These are phyloP conservation scores for Candida maltosa DNA, from an alignment of 805 yeast genomes.

Conservation along the genomic window DNA sequence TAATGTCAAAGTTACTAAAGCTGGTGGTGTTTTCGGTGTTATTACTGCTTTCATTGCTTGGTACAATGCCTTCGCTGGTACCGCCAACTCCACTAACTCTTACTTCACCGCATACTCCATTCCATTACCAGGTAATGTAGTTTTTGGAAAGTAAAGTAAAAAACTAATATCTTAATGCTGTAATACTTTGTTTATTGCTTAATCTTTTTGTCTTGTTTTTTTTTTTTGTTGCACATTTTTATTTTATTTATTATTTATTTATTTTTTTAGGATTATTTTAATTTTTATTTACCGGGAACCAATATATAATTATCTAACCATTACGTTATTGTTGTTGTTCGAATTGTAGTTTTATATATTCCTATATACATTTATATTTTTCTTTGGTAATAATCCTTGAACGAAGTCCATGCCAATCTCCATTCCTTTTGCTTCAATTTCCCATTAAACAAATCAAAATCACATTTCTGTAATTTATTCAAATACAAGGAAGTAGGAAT, in stretches of 20 bases:
- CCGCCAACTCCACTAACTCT: constrained; percentile 56
- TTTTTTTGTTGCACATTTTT: too few species aligned
- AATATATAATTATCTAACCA: too few species aligned
- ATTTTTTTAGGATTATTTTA: too few species aligned
- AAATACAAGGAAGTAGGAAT: constrained; percentile 65
- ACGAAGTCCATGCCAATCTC: constrained; percentile 63
- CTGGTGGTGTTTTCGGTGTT: constrained; percentile 63
- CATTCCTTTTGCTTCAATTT: constrained; percentile 52
- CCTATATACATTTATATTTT: constrained; percentile 18
- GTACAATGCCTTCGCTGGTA: constrained; percentile 63
- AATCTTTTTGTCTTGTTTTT: too few species aligned
- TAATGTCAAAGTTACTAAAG: constrained; percentile 39
- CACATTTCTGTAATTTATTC: constrained; percentile 54
- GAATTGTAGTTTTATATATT: not conserved
- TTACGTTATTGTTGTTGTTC: not conserved
- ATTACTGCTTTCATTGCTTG: constrained; percentile 55
- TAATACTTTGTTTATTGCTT: too few species aligned
- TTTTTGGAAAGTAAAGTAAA: constrained; percentile 4
- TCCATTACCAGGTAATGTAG: constrained; percentile 16
- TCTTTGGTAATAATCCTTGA: constrained; percentile 42
- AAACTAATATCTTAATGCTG: too few species aligned
- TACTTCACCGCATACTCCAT: constrained; percentile 51
- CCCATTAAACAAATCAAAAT: constrained; percentile 57
- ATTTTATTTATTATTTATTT: too few species aligned
- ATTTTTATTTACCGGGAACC: too few species aligned